These are phyloP conservation scores for Sphaerulina populicola DNA, from an alignment of 2,329 filamentous ascomycete species.

Conservation along the genomic window DNA sequence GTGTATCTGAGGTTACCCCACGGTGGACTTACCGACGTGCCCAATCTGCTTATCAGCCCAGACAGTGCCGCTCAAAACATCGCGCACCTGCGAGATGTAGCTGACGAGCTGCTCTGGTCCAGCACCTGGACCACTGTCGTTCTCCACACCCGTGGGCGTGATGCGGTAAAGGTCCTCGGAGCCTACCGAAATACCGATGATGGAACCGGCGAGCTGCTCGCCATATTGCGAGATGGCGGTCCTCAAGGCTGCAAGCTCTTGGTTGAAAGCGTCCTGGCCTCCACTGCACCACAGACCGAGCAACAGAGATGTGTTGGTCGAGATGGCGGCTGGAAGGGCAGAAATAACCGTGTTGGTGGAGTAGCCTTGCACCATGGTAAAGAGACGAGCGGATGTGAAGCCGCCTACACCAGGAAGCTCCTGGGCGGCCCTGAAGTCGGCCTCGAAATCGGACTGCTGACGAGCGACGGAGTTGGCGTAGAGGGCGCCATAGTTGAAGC, in stretches of 20 bases:
- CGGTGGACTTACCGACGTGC: slow-evolving; percentile 49
- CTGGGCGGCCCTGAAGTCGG: slow-evolving; percentile 59
- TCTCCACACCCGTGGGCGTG: slow-evolving; percentile 58
- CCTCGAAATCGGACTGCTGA: slow-evolving; percentile 57
- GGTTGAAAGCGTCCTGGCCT: slow-evolving; percentile 48
- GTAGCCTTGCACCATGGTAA: slow-evolving; percentile 52
- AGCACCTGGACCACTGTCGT: slow-evolving; percentile 55
- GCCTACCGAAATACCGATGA: slow-evolving; percentile 78
- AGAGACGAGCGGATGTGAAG: slow-evolving; percentile 46
- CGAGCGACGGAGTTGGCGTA: slow-evolving; percentile 55
- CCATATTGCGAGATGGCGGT: slow-evolving; percentile 63
- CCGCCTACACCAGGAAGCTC: slow-evolving; percentile 50
- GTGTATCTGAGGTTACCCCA: slow-evolving; percentile 45
- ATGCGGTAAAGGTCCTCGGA: slow-evolving; percentile 65
- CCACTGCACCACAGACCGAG: slow-evolving; percentile 66
- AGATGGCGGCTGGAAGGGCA: slow-evolving; percentile 72
- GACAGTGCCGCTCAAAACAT: slow-evolving; percentile 54
- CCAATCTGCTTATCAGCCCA: slow-evolving; percentile 53
- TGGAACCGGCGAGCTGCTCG: slow-evolving; percentile 52
- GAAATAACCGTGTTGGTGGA: slow-evolving; percentile 57
- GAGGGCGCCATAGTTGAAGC: slow-evolving; percentile 66
- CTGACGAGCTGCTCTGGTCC: slow-evolving; percentile 53
- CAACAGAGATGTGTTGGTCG: slow-evolving; percentile 67
- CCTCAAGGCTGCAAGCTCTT: slow-evolving; percentile 66
- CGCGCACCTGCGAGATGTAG: slow-evolving; percentile 63